phyloP scores from a whole-genome alignment of 2,329 filamentous ascomycete genomes.

The Hymenoscyphus linearis region DNA sequence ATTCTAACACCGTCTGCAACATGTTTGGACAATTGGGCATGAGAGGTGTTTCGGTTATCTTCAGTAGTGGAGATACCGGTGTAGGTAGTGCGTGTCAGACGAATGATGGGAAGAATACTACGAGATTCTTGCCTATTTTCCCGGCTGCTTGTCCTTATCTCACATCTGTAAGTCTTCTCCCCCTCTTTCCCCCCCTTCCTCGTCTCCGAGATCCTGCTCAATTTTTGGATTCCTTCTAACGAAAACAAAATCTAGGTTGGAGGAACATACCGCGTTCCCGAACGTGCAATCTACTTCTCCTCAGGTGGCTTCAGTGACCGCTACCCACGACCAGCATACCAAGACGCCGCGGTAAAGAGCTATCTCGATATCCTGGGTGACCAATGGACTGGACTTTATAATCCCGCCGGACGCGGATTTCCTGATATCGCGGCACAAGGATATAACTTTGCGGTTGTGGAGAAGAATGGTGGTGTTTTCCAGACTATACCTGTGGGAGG shows the following conservation, averaged over 20 bases:
- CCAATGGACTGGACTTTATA: constrained; percentile 43
- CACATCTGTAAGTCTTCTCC: constrained; percentile 58
- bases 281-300: constrained; percentile 42
- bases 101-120: constrained; percentile 53
- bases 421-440: constrained; percentile 53
- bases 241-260: constrained; percentile 54
- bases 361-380: constrained; percentile 39
- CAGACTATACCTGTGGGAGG: constrained; percentile 11
- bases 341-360: constrained; percentile 38
- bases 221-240: not conserved
- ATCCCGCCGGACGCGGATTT: constrained; percentile 45
- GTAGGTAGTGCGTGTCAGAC: constrained; percentile 47
- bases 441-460: constrained; percentile 43
- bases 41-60: constrained; percentile 57
- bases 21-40: constrained; percentile 59
- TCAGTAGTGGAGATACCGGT: constrained; percentile 54
- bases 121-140: constrained; percentile 55
- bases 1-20: constrained; percentile 56
- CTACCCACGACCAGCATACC: constrained; percentile 43
- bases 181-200: constrained; percentile 41
- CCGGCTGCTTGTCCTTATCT: constrained; percentile 63
- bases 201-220: too few relatives aligned
- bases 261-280: constrained; percentile 41
- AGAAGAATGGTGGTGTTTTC: not conserved
- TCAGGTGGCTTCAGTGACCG: constrained; percentile 47